A percentile compares a stretch with the other conserved stretches of the same genome.
These are phyloP conservation scores for Xylaria curta DNA, from an alignment of 495 filamentous ascomycete species.

Conservation along the genomic window DNA sequence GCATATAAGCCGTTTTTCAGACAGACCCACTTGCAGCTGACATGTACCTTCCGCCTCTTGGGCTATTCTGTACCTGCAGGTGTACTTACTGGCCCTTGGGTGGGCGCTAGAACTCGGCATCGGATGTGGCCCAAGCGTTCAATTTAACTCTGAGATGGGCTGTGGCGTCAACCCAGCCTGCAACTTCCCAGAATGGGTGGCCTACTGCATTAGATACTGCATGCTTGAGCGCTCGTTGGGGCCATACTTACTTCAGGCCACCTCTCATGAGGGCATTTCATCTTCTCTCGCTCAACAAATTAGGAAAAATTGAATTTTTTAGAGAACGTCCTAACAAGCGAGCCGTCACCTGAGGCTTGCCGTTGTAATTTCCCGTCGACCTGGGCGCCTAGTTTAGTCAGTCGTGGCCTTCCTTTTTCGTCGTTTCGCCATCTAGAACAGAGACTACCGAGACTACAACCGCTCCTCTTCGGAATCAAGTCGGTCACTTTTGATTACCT, in stretches of 20 bases:
- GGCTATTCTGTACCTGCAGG: too few species aligned
- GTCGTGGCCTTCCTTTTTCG: not conserved
- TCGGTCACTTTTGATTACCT: constrained; percentile 1
- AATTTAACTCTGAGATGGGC: too few species aligned
- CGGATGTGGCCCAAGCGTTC: not conserved
- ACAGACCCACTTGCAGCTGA: not conserved
- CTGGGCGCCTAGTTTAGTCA: not conserved
- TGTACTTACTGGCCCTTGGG: too few species aligned
- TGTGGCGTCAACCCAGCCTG: not conserved
- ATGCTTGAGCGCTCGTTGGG: too few species aligned
- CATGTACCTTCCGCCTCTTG: too few species aligned
- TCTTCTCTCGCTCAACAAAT: too few species aligned
- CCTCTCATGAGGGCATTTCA: too few species aligned
- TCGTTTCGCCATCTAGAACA: not conserved
- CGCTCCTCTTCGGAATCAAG: not conserved
- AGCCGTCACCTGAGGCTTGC: not conserved
- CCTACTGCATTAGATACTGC: too few species aligned
- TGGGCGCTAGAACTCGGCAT: not conserved
- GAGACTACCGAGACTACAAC: not conserved
- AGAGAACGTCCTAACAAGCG: too few species aligned
- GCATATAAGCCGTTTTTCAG: not conserved
- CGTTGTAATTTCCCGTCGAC: not conserved
- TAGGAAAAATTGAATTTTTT: too few species aligned
- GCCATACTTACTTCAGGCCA: too few species aligned
- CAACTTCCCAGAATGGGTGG: not conserved